Base-by-base conservation (phyloP, 176 grass and related monocot genomes). In the Carex littledalei region DNA sequence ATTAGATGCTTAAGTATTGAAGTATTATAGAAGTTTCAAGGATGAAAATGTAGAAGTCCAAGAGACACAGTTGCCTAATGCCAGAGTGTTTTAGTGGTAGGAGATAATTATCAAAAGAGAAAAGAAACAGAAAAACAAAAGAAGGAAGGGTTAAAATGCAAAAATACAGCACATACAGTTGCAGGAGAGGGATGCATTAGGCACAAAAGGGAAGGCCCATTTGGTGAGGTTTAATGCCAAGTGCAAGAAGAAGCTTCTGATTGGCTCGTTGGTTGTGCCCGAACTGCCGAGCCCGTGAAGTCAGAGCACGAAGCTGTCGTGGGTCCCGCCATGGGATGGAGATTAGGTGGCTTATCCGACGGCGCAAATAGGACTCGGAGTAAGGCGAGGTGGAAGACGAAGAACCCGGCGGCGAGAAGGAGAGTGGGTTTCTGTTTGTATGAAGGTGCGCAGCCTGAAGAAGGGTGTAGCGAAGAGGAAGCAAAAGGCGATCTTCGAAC, bases 211-310 rank as follows among this genome's bases (percentile, higher is more conserved):
- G 78, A 93, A 93, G 1, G 85, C 84, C 91, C 91, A 95, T 79
- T 92, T 92, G 76, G 91, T 90, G 86, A 84, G 85, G 15, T 86
- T 88, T 86, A 98, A 98, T 86, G 90, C 96, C 52, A 88, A 84
- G n/a, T 88, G 64, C 17, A 88, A 87, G 89, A 98, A 95, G 81
- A 90, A 92, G 85, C 47, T 90, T 84, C 96, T 87, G 88, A 98
- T 94, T 71, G 89, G 91, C 76, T 95, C 93, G 90, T 98, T 98
- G 63, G 91, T 88, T 8, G 88, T 88, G 64, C 93, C 96, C 37
- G 96, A 95, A 85, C 95, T 93, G 65, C 93, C 91, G 12, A 98
- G 85, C 12, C 93, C 96, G 84, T 98, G 96, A 8, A 98, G 89
- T 93, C 89, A 95, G 35, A 95, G 80, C 18, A 98, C 81, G 84